Conservation (phyloP, 805 yeast genomes). For the Starmerella vaccinii region DNA sequence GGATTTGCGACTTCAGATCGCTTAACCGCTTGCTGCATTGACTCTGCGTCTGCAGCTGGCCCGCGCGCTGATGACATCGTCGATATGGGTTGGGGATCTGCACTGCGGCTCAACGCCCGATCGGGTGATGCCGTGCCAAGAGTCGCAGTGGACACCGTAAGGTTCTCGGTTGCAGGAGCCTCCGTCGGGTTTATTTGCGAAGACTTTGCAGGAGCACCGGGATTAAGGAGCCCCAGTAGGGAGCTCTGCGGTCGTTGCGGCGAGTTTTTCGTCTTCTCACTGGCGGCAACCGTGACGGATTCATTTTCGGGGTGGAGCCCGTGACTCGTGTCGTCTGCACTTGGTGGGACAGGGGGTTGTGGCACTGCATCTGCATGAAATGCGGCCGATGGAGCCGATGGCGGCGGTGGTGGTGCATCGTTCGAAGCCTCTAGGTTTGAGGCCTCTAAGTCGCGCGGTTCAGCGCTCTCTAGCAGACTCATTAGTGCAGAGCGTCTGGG, state of each 20-base stretch:
- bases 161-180: not conserved
- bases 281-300: no score
- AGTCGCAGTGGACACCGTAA: not conserved
- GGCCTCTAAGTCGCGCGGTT: not conserved
- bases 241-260: not conserved
- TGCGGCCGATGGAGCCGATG: no score
- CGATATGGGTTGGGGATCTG: conserved; percentile 2
- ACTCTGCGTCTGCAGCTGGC: not conserved
- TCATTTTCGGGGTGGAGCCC: no score
- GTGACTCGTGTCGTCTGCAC: no score
- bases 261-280: not conserved
- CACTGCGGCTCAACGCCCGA: not conserved
- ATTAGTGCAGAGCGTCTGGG: conserved; percentile 1
- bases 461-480: conserved; percentile 5
- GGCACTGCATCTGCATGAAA: no score
- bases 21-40: not conserved
- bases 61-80: not conserved
- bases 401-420: not conserved
- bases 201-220: not conserved
- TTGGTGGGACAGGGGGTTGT: no score
- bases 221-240: not conserved
- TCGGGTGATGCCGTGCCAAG: not conserved
- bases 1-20: not conserved
- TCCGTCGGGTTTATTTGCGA: not conserved
- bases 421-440: not conserved